Conservation (phyloP, 208 protist genomes). For the Acanthamoeba healyi region DNA sequence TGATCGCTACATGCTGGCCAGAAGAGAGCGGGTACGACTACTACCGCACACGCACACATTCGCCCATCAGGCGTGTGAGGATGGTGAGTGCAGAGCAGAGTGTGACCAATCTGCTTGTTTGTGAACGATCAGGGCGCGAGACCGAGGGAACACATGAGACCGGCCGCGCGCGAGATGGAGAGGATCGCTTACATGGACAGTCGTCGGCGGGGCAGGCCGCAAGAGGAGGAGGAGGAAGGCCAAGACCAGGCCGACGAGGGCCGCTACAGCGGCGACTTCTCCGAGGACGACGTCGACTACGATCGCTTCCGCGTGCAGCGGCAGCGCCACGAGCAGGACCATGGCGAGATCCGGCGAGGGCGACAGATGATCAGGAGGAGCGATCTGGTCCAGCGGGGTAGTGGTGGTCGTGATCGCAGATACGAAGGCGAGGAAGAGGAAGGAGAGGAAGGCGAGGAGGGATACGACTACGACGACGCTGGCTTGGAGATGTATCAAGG, state of each 20-base stretch:
- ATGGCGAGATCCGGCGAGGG: background rate
- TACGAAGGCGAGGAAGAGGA: conserved; percentile 3
- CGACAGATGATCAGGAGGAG: background rate
- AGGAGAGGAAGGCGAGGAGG: background rate
- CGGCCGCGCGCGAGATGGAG: background rate
- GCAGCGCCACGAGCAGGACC: background rate
- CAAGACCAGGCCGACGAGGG: background rate
- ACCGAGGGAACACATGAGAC: background rate
- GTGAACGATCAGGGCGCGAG: background rate
- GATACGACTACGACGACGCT: background rate
- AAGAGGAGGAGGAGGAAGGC: background rate
- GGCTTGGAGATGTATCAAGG: background rate
- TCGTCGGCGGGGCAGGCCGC: background rate
- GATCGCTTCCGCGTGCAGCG: background rate
- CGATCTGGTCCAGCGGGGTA: background rate
- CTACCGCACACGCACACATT: too few species aligned
- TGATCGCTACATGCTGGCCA: conserved; percentile 47
- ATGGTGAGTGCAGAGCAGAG: background rate
- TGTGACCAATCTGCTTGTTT: too few species aligned
- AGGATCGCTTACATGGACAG: background rate
- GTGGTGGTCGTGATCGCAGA: background rate
- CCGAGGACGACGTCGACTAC: background rate
- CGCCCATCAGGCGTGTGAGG: too few species aligned
- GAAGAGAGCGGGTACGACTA: background rate
- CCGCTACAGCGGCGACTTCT: background rate